Evolutionary conservation across 148 eudicot species (phyloP).

Genomic region (Fagopyrum tataricum): DNA sequence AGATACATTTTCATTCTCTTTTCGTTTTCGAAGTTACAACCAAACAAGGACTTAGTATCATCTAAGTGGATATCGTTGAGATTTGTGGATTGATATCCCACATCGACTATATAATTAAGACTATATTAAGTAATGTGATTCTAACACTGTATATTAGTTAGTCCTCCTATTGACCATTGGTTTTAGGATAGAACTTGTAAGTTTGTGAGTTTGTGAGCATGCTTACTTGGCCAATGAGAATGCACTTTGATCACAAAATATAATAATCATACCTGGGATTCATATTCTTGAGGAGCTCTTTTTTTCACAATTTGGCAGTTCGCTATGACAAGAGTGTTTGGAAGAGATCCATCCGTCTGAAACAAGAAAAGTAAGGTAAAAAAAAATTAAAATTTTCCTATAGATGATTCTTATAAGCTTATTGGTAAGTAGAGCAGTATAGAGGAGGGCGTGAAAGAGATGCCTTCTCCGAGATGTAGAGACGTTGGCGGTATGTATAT

Average conservation of each 20-base stretch:
- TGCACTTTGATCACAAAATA: background rate
- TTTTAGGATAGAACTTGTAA: no score
- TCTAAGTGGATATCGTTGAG: no score
- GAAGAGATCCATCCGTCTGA: slow-evolving; percentile 92
- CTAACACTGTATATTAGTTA: no score
- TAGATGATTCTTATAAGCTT: background rate
- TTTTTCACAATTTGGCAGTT: slow-evolving; percentile 87
- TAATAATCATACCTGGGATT: slow-evolving; percentile 53
- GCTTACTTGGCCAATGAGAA: background rate
- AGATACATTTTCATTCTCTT: no score
- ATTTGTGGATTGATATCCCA: background rate
- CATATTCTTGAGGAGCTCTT: slow-evolving; percentile 83
- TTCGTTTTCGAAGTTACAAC: no score
- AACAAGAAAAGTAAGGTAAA: no score
- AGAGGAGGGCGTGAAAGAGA: no score
- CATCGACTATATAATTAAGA: background rate
- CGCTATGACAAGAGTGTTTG: slow-evolving; percentile 88
- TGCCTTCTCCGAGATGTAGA: slow-evolving; percentile 91
- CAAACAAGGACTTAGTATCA: no score
- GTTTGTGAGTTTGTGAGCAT: no score
- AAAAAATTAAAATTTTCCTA: slow-evolving; percentile 6
- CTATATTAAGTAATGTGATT: no score
- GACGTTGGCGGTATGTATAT: slow-evolving; percentile 68
- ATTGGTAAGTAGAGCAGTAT: background rate
- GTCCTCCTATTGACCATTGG: no score